phyloP scores from a whole-genome alignment of 305 asterid species.

The Andrographis paniculata region DNA sequence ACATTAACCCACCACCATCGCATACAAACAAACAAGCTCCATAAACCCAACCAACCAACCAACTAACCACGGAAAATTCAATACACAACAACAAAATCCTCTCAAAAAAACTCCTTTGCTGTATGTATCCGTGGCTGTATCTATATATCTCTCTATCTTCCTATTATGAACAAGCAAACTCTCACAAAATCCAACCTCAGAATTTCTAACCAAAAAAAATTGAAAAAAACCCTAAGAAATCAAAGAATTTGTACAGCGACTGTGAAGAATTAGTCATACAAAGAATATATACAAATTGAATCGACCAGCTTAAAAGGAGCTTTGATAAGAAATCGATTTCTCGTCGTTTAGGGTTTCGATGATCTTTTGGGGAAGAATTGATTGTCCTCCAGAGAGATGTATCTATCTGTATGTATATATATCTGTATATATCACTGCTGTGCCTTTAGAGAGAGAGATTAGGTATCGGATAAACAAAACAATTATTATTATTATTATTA shows the following conservation, averaged over 20 bases:
- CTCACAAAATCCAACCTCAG: slow-evolving; percentile 22
- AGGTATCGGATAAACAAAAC: slow-evolving; percentile 33
- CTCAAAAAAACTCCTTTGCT: slow-evolving; percentile 31
- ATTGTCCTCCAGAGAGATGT: slow-evolving; percentile 13
- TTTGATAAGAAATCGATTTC: slow-evolving; percentile 20
- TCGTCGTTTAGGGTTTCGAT: slow-evolving; percentile 28
- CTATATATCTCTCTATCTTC: slow-evolving; percentile 11
- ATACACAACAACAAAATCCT: slow-evolving; percentile 39
- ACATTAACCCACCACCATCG: slow-evolving; percentile 34
- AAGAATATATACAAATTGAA: slow-evolving; percentile 31
- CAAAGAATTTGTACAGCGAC: slow-evolving; percentile 21
- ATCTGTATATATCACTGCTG: background rate
- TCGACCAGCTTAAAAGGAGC: slow-evolving; percentile 22
- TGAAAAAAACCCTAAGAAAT: slow-evolving; percentile 14
- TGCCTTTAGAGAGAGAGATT: slow-evolving; percentile 23
- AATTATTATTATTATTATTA: background rate
- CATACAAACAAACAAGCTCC: slow-evolving; percentile 17
- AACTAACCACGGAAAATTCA: background rate
- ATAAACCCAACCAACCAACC: slow-evolving; percentile 11
- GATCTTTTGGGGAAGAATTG: slow-evolving; percentile 12
- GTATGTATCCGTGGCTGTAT: slow-evolving; percentile 18
- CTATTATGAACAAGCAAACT: slow-evolving; percentile 21
- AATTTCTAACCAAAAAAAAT: background rate
- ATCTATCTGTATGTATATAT: no score
- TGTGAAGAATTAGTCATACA: slow-evolving; percentile 23